Evolutionary conservation across 768 basidiomycete species (phyloP).

Genomic region (Podaxis sp.): DNA sequence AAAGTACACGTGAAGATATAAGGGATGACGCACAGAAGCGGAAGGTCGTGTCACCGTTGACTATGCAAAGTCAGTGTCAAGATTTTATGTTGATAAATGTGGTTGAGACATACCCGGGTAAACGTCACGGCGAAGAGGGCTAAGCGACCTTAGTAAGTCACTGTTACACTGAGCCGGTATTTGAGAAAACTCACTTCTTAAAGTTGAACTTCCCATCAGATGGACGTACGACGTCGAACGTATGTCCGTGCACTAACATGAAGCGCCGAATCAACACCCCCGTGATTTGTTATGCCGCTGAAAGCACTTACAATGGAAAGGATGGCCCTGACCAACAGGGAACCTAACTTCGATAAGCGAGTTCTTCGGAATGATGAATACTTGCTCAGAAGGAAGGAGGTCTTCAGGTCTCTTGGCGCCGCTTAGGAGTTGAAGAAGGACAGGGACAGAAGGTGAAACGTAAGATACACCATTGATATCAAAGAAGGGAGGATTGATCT

Average conservation of each 20-base stretch:
- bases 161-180: background rate
- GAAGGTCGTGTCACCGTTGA: conserved; percentile 18
- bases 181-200: conserved; percentile 6
- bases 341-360: conserved; percentile 48
- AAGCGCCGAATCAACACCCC: background rate
- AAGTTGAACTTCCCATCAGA: conserved; percentile 11
- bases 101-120: background rate
- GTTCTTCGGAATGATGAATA: conserved; percentile 32
- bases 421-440: conserved; percentile 34
- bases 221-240: conserved; percentile 18
- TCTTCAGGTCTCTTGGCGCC: conserved; percentile 28
- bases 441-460: conserved; percentile 35
- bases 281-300: too few relatives aligned
- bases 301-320: conserved; percentile 12
- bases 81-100: background rate
- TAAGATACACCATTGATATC: conserved; percentile 19
- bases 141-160: background rate
- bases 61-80: background rate
- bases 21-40: conserved; percentile 17
- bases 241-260: conserved; percentile 17
- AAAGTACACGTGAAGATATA: background rate
- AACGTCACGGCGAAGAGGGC: conserved; percentile 20
- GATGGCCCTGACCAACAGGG: conserved; percentile 29
- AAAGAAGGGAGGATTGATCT: conserved; percentile 15
- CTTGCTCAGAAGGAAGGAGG: conserved; percentile 24